Evolutionary conservation across 768 basidiomycete genomes (phyloP), one percentile per base, ranked within the genome.

Genomic region (Lactifluus hygrophoroides): DNA sequence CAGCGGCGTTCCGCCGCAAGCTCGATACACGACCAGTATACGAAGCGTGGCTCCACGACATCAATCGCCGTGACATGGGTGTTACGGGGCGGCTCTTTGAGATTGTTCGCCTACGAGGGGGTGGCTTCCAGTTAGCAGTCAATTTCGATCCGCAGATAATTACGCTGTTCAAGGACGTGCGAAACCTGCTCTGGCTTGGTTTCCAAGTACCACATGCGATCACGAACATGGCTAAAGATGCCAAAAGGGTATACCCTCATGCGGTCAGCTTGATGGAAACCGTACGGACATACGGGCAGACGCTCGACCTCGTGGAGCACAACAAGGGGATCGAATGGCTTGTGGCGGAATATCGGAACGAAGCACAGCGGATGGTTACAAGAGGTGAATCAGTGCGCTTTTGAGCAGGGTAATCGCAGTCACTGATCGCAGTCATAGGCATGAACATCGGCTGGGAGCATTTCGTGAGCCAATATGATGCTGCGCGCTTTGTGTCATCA

Each of bases 111-210:
- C 68, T 89, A 43, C 79, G 81, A 16, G 85, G 86, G 3, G 87
- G 86, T 16, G 85, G 78, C 14, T 90, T 82, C 72, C 90, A 94
- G 71, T 80, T 99, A 3, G 88, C 88, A 8, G 94, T 98, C 63
- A 97, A 98, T 71, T 98, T 98, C 68, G 96, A 99, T 70, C 90
- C 94, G 3, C 95, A 98, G 73, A 93, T 95, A 64, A 97, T 99
- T 72, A 95, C 90, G 30, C 77, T 99, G 27, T 98, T 98, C 83
- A 99, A 99, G 77, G 96, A 98, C 71, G 93, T 96, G 34, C 80
- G 96, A 58, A 96, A 96, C 70, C 68, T 98, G 64, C 79, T 96
- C 32, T 98, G 95, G 95, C 79, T 98, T 61, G 89, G 89, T 60
- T 98, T 95, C 74, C 86, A 88, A 68, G 94, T 98, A 2, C 95